A percentile compares a stretch with the other conserved stretches of the same genome.
Conservation (phyloP, 495 filamentous ascomycete genomes). For the Penicillium canescens region DNA sequence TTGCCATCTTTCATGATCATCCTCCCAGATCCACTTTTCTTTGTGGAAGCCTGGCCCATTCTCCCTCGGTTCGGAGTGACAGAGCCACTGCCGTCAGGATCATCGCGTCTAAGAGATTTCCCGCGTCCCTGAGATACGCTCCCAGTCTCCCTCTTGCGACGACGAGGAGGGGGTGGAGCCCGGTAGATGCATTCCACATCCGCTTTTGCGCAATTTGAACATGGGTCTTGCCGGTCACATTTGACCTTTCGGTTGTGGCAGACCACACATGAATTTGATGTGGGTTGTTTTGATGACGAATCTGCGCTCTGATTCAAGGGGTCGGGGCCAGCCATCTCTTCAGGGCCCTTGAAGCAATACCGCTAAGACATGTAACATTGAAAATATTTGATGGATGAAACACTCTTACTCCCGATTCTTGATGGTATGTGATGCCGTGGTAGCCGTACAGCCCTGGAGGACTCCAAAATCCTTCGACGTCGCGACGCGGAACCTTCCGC, state of each 20-base stretch:
- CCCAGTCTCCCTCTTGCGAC: constrained; percentile 58
- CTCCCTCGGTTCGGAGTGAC: neutral
- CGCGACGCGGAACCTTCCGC: neutral
- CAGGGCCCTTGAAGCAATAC: neutral
- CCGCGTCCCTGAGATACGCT: constrained; percentile 37
- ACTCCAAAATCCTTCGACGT: no score
- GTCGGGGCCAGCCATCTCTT: neutral
- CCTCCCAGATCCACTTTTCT: constrained; percentile 22
- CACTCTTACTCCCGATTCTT: no score
- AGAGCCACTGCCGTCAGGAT: neutral
- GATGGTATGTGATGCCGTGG: no score
- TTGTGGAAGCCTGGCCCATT: neutral
- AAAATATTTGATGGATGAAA: neutral
- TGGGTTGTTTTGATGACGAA: constrained; percentile 11
- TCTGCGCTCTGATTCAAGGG: neutral
- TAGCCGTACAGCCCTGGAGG: no score
- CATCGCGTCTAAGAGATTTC: constrained; percentile 5
- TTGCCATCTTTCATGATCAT: constrained; percentile 39
- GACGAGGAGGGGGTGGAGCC: constrained; percentile 57
- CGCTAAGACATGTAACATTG: neutral
- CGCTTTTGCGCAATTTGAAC: constrained; percentile 65
- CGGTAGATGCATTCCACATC: constrained; percentile 58
- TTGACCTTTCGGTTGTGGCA: constrained; percentile 69
- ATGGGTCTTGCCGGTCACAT: constrained; percentile 65
- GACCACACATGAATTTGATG: constrained; percentile 58